Evolutionary conservation across 345 rosid species (phyloP), one percentile per base, ranked within the genome.

Genomic region (Cardamine chenopodiifolia): DNA sequence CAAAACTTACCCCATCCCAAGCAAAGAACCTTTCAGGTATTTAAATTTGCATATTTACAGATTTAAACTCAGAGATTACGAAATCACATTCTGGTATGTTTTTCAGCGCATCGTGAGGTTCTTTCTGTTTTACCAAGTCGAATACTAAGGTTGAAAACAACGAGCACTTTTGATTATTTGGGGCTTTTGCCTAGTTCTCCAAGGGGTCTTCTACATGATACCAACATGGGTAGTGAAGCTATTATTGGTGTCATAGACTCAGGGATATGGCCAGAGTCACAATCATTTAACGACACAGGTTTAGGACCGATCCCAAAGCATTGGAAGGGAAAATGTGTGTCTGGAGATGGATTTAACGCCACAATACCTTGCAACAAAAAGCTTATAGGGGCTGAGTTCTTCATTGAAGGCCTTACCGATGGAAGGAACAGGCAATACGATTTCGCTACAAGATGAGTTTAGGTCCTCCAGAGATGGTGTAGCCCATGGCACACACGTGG

Each of bases 231-330:
- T 6, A 78, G 82, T 81, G 92, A 87, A 62, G 78, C 78, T 37
- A 86, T 89, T 47, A 83, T 89, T 55, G 92, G 90, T 6, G 61
- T 89, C 4, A 80, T 89, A 56, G 95, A 89, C 78, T 61, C 92
- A 77, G 89, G 96, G 39, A 82, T 87, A 78, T 86, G 89, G 90
- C 92, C 92, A 1, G 90, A 89, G 72, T 80, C 86, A 26, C 47
- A 73, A 45, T 85, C 89, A 71, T 89, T 89, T 64, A 79, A 54
- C 3, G 88, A 86, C 65, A 72, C 81, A 3, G 86, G 82, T 50
- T 75, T 89, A 58, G 78, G 64, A 47, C 77, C 70, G 5, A 44
- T 87, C 66, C 92, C 92, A 0, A 48, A 80, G 10, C 75, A 62
- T 11, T 88, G 96, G 96, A 85, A 80, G 6, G 88, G 96, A 55